Percentiles rank a stretch among this genome's conserved stretches.
These are phyloP conservation scores for Teunomyces cretensis DNA, from an alignment of 805 yeast species.

Conservation along the genomic window DNA sequence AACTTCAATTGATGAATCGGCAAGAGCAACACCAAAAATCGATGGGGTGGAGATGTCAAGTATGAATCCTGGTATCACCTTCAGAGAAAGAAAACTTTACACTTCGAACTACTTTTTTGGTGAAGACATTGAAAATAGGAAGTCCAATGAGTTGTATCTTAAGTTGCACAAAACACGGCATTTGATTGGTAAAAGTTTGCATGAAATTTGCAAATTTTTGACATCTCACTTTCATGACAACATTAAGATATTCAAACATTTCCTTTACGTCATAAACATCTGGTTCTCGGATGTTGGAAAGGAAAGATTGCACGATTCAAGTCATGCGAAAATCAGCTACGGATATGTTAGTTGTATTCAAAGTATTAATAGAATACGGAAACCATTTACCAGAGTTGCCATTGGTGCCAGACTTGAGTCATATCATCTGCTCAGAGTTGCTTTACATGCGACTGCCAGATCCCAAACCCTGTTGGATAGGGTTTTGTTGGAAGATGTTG, in stretches of 20 bases:
- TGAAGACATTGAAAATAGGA: constrained; percentile 46
- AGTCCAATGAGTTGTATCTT: constrained; percentile 29
- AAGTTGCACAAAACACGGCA: constrained; percentile 61
- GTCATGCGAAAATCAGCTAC: constrained; percentile 56
- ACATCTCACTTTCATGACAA: constrained; percentile 57
- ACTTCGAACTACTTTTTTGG: constrained; percentile 68
- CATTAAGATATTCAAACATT: constrained; percentile 57
- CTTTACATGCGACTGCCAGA: constrained; percentile 71
- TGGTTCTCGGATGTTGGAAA: constrained; percentile 84
- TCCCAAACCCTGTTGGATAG: constrained; percentile 66
- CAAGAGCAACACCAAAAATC: constrained; percentile 43
- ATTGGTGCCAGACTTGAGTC: constrained; percentile 72
- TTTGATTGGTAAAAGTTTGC: constrained; percentile 62
- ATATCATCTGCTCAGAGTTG: constrained; percentile 72
- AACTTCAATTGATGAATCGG: constrained; percentile 30
- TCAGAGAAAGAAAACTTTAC: constrained; percentile 61
- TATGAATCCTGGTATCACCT: constrained; percentile 54
- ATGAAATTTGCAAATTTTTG: constrained; percentile 51
- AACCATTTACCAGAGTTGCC: constrained; percentile 75
- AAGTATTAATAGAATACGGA: constrained; percentile 58
- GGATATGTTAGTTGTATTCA: constrained; percentile 59
- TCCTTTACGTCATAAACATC: constrained; percentile 62
- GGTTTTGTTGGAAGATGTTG: constrained; percentile 61
- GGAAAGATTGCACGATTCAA: constrained; percentile 59
- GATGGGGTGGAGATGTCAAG: constrained; percentile 45